Base-by-base conservation (phyloP, 2,329 filamentous ascomycete species). In the Cercospora nicotianae region DNA sequence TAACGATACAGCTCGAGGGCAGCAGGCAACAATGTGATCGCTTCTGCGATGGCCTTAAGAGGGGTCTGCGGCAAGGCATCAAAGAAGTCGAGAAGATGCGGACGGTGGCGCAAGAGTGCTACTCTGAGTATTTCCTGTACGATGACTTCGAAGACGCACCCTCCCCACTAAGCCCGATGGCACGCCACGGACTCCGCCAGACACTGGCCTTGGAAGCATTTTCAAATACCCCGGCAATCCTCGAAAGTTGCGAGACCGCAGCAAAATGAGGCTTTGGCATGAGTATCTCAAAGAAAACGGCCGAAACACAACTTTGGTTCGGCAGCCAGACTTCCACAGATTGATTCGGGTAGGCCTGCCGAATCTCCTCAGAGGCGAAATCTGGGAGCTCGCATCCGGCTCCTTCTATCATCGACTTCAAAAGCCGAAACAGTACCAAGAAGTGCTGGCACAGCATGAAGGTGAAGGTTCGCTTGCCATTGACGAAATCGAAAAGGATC, bases 401-500 rank as follows among this genome's bases (percentile, higher is more conserved):
- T 96, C 94, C 2, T 86, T 97, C 70, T 97, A 94, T 78, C 83
- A 96, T 67, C 89, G 94, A 30, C 85, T 99, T 13, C 91, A 97
- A 76, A 92, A 91, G 67, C 95, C 95, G 1, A 91, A 88, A 10
- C 83, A 94, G 5, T 99, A 94, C 76, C 83, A 86, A 55, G 92
- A 99, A 67, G 98, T 94, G 0, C 83, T 99, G 55, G 84, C 87
- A 62, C 94, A 95, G 77, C 94, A 90, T 74, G 87, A 90, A 6
- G 95, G 95, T 7, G 87, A 90, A 76, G 92, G 96, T 72, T 98
- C 94, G 10, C 86, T 99, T 69, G 95, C 95, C 55, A 98, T 98
- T 74, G 95, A 99, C 78, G 95, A 99, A 83, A 99, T 99, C 72
- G 95, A 99, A 78, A 99, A 99, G 80, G 95, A 99, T 77, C 82